Base-by-base conservation (phyloP, 176 grass and related monocot genomes). In the Echinochloa phyllopogon region DNA sequence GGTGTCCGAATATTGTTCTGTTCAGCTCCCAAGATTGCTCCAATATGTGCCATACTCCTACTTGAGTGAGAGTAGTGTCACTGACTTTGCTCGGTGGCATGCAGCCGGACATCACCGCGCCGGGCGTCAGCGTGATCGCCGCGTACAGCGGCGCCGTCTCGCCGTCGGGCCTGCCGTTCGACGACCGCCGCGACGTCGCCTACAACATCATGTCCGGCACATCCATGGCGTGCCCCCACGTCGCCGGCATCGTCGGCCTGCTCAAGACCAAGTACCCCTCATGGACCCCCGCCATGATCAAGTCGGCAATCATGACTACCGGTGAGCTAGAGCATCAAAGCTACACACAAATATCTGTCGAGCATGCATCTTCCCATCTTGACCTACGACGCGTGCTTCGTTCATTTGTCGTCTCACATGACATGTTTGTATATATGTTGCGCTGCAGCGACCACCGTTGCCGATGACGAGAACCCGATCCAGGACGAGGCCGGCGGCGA, bases 141-240 rank as follows among this genome's bases (percentile, higher is more conserved):
- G 85, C 94, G 13, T 94, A 24, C 71, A 81, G 74, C 72, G 76
- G 49, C 36, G 85, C 80, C 11, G 76, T 50, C 1, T 58, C 87
- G 2, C 89, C 87, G 4, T 84, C 92, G 7, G 82, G 1, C 3
- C 59, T 83, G 8, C 10, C 42, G 29, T 92, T 86, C 8, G 94
- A 97, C 17, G 7, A 76, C 76, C 84, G 92, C 11, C 85, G 87
- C 1, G 6, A 0, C 57, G 79, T 94, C 6, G 16, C 82, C 62
- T 97, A 86, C 85, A 94, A 90, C 70, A 20, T 63, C 9, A 2
- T 27, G 5, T 97, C 94, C 36, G 94, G 94, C 49, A 97, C 94
- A 2, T 97, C 94, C 50, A 97, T 97, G 92, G 65, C 94, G 52
- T 97, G 94, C 83, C 94, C 92, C 10, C 94, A 97, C 59, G 84